These are phyloP conservation scores for Xylogone sp. DNA, from an alignment of 2,329 filamentous ascomycete species.

Conservation along the genomic window DNA sequence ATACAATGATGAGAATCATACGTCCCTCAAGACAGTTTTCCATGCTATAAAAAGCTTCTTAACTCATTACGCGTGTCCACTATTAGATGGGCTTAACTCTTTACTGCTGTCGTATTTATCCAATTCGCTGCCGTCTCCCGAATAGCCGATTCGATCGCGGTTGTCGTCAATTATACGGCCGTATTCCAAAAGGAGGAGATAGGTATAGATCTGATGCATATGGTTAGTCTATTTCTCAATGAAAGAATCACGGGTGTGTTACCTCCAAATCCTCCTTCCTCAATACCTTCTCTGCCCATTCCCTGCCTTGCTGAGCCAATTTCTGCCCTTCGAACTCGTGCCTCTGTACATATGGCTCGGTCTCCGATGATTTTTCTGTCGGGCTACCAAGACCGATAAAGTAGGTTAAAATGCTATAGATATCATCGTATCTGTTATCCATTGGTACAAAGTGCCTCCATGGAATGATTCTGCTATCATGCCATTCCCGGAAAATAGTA, in stretches of 20 bases:
- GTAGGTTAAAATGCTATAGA: conserved; percentile 71
- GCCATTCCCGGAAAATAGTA: conserved; percentile 78
- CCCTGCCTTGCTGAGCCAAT: conserved; percentile 62
- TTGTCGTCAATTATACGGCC: conserved; percentile 35
- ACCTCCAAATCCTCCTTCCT: conserved; percentile 70
- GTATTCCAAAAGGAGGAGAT: conserved; percentile 65
- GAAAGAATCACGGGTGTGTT: conserved; percentile 27
- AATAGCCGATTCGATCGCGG: conserved; percentile 29
- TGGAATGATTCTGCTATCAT: conserved; percentile 67
- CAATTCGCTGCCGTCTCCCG: conserved; percentile 27
- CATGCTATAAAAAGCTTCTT: no score
- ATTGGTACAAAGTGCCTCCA: conserved; percentile 83
- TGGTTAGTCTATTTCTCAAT: conserved; percentile 1
- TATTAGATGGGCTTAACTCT: conserved; percentile 11
- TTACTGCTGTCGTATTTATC: conserved; percentile 23
- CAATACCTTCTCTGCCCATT: conserved; percentile 69
- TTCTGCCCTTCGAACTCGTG: conserved; percentile 55
- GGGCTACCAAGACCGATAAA: conserved; percentile 59
- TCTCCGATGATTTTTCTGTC: conserved; percentile 43
- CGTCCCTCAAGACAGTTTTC: background rate
- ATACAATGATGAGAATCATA: background rate
- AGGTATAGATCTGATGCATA: conserved; percentile 51
- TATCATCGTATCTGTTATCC: conserved; percentile 69
- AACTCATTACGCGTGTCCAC: conserved; percentile 12
- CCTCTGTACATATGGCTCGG: conserved; percentile 32